Evolutionary conservation across 306 rosid species (phyloP).

Genomic region (Sicyos edulis): DNA sequence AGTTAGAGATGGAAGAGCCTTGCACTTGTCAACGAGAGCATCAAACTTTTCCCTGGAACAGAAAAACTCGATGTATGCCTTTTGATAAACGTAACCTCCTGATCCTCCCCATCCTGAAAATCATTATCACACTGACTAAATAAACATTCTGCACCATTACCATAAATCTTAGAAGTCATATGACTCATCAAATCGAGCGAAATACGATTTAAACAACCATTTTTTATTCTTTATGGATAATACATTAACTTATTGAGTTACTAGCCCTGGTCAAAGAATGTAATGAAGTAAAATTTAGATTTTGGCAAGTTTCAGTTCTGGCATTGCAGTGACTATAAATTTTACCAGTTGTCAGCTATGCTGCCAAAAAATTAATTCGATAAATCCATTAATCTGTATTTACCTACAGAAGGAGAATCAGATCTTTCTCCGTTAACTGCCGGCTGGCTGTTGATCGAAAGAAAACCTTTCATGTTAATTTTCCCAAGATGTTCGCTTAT

Average conservation of each 20-base stretch:
- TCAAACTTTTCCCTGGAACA: slow-evolving; percentile 78
- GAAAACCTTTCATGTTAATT: slow-evolving; percentile 70
- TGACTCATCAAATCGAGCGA: neutral
- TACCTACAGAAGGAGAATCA: slow-evolving; percentile 77
- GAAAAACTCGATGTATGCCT: slow-evolving; percentile 93
- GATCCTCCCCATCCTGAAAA: slow-evolving; percentile 91
- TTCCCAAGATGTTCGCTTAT: slow-evolving; percentile 72
- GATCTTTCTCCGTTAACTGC: slow-evolving; percentile 87
- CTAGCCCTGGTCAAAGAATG: neutral
- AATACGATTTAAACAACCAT: too few species aligned
- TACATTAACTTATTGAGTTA: neutral
- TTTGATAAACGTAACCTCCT: slow-evolving; percentile 90
- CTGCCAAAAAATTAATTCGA: neutral
- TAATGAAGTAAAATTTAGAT: neutral
- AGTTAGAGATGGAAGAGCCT: slow-evolving; percentile 55
- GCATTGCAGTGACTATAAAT: too few species aligned
- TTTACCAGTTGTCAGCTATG: neutral
- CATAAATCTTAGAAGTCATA: slow-evolving; percentile 37
- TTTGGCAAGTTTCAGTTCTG: neutral
- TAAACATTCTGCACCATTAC: slow-evolving; percentile 81
- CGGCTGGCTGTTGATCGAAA: slow-evolving; percentile 96
- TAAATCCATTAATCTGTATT: slow-evolving; percentile 25
- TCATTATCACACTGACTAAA: neutral
- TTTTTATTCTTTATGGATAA: too few species aligned
- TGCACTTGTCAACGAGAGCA: slow-evolving; percentile 56